Evolutionary conservation across 1,284 basidiomycete species (phyloP).

Genomic region (Austroboletus novae-zelandiae): DNA sequence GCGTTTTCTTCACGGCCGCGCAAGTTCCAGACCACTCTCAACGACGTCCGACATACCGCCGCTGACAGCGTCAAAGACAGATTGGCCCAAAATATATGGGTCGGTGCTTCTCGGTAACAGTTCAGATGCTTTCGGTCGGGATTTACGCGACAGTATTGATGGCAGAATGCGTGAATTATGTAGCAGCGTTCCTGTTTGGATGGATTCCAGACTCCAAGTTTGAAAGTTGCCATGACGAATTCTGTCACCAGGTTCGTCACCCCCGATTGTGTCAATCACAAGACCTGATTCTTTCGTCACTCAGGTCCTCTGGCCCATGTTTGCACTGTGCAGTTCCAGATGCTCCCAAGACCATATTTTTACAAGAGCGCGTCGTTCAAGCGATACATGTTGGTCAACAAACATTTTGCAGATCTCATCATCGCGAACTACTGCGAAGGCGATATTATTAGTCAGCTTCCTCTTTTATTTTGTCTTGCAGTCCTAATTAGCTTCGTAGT

Average conservation of each 20-base stretch:
- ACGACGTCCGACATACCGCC: constrained; percentile 43
- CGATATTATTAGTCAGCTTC: constrained; percentile 66
- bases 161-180: constrained; percentile 55
- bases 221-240: constrained; percentile 79
- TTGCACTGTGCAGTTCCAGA: constrained; percentile 86
- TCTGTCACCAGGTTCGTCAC: constrained; percentile 71
- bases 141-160: constrained; percentile 59
- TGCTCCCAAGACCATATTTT: constrained; percentile 80
- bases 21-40: constrained; percentile 38
- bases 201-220: constrained; percentile 83
- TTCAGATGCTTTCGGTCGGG: constrained; percentile 61
- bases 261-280: not conserved
- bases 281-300: not conserved
- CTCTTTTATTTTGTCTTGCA: not conserved
- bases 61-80: constrained; percentile 61
- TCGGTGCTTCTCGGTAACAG: constrained; percentile 74
- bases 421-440: constrained; percentile 73
- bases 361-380: constrained; percentile 76
- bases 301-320: constrained; percentile 82
- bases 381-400: constrained; percentile 81
- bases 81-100: constrained; percentile 63
- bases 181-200: constrained; percentile 74
- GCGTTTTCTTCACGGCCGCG: constrained; percentile 24
- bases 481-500: constrained; percentile 34
- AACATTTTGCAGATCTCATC: constrained; percentile 80